Evolutionary conservation across 768 basidiomycete genomes (phyloP), one percentile per base, ranked within the genome.

Genomic region (Lanmaoa pseudosensibilis): DNA sequence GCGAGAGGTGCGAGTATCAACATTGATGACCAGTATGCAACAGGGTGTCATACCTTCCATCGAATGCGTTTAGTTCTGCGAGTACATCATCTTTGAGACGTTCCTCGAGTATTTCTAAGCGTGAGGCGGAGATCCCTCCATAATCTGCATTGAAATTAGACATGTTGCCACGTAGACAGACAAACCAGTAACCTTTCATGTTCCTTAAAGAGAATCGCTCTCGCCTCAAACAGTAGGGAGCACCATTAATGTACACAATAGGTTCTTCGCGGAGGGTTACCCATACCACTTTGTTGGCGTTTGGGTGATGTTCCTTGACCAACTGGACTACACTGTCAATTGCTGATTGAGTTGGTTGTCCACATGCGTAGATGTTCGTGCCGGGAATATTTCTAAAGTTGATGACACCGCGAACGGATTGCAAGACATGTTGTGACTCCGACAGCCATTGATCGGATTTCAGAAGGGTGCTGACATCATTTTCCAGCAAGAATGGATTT

Each of bases 361-460:
- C 94, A 30, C 97, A 84, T 0, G 94, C 94, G 60, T 92, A 99
- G 33, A 98, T 88, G 44, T 86, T 85, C 21, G 88, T 88, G 6
- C 79, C 80, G 0, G 87, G 85, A 38, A 97, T 83, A 54, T 87
- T 87, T 50, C 97, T 84, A 78, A 97, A 98, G 66, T 97, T 97
- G 73, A 92, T 90, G 2, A 92, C 94, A n/a, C 97, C 97, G 3
- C 92, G 87, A 47, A 98, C 83, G 38, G 82, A 86, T 45, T 83
- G 72, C 46, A 82, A 78, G 40, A 88, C 83, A 46, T 78, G 80
- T 55, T 84, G 77, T 41, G 86, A 88, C 69, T 91, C 85, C 23
- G 82, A 81, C 12, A 86, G 73, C 94, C 94, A 98, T 70, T 90
- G 89, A 69, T 98, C 94, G 4, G 93, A 95, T 75, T 98, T 97